Percentiles rank a stretch among this genome's conserved stretches.
Evolutionary conservation across 257 asterid species (phyloP).

Genomic region (Ilex asprella): DNA sequence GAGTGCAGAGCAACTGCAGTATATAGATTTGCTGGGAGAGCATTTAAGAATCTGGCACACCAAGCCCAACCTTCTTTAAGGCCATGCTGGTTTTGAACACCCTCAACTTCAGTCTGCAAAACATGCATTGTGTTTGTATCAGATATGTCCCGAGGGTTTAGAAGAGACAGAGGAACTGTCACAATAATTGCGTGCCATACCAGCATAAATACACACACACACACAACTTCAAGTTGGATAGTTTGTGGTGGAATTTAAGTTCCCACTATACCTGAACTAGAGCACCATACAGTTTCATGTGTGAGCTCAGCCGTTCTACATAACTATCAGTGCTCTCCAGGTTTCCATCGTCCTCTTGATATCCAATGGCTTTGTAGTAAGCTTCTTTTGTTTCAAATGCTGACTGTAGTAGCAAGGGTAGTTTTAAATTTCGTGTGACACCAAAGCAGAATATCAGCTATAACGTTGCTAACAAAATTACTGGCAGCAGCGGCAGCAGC

Average conservation of each 20-base stretch:
- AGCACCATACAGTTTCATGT: slow-evolving; percentile 84
- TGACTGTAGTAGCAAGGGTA: slow-evolving; percentile 33
- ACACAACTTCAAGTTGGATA: too few species aligned
- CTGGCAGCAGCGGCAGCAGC: not conserved
- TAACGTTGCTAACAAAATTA: not conserved
- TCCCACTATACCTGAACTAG: slow-evolving; percentile 57
- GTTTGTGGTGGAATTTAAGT: not conserved
- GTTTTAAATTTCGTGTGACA: not conserved
- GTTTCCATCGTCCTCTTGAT: slow-evolving; percentile 51
- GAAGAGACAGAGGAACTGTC: not conserved
- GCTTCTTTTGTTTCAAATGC: slow-evolving; percentile 47
- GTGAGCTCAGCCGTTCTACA: slow-evolving; percentile 43
- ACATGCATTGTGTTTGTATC: not conserved
- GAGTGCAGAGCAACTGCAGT: slow-evolving; percentile 70
- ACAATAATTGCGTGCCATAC: too few species aligned
- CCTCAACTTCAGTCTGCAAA: slow-evolving; percentile 60
- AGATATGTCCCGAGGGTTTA: not conserved
- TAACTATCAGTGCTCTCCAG: slow-evolving; percentile 51
- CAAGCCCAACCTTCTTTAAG: slow-evolving; percentile 83
- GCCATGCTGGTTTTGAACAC: slow-evolving; percentile 63
- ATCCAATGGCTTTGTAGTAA: slow-evolving; percentile 68
- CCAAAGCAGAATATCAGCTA: not conserved
- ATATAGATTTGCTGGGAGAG: slow-evolving; percentile 69
- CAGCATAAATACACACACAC: too few species aligned
- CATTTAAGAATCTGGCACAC: slow-evolving; percentile 81